Evolutionary conservation across 179 eudicot species (phyloP).

Genomic region (Beta corolliflora): DNA sequence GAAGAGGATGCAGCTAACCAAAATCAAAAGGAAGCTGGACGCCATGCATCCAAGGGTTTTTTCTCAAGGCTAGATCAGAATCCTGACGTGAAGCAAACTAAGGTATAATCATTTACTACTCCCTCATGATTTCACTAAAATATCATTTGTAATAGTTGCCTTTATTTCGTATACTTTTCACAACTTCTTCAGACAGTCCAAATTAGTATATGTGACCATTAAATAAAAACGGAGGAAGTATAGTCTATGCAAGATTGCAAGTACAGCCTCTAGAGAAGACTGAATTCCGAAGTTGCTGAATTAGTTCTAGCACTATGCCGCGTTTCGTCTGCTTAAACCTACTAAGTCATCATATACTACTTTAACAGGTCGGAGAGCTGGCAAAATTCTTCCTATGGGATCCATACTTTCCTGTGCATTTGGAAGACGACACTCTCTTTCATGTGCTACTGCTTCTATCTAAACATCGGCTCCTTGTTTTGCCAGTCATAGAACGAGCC

Average conservation of each 20-base stretch:
- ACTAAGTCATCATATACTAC: background rate
- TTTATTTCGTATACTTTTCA: too few relatives aligned
- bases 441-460: slow-evolving; percentile 49
- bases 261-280: background rate
- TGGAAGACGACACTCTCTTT: slow-evolving; percentile 42
- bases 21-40: background rate
- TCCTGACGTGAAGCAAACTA: slow-evolving; percentile 36
- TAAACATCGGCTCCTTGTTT: slow-evolving; percentile 41
- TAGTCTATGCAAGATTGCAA: too few relatives aligned
- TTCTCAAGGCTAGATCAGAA: slow-evolving; percentile 44
- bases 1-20: slow-evolving; percentile 1
- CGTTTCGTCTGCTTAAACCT: background rate
- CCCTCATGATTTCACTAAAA: too few relatives aligned
- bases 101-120: slow-evolving; percentile 29
- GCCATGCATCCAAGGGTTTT: slow-evolving; percentile 21
- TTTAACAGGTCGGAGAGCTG: slow-evolving; percentile 44
- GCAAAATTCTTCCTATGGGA: slow-evolving; percentile 56
- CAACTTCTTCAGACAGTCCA: too few relatives aligned
- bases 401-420: slow-evolving; percentile 46
- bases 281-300: background rate
- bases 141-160: too few relatives aligned
- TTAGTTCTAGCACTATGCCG: background rate
- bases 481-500: slow-evolving; percentile 44
- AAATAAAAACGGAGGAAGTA: too few relatives aligned
- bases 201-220: too few relatives aligned